Percentiles rank a stretch among this genome's conserved stretches.
Evolutionary conservation across 2,329 filamentous ascomycete species (phyloP).

Genomic region (Uncinocarpus reesii): DNA sequence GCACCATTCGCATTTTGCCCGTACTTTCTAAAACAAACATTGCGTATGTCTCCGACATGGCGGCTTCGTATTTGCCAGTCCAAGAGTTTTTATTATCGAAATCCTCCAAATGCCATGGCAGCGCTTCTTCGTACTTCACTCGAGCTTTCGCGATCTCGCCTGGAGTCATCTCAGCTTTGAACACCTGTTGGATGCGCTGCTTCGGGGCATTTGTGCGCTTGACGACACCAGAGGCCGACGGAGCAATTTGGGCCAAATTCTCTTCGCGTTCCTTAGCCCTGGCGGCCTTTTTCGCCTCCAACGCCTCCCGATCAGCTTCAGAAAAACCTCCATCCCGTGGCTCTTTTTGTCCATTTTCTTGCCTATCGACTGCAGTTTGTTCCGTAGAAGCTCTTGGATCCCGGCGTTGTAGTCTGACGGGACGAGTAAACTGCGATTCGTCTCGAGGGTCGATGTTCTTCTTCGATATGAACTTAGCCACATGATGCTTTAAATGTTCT

Average conservation of each 20-base stretch:
- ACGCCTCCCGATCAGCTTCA: slow-evolving; percentile 53
- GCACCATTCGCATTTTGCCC: slow-evolving; percentile 69
- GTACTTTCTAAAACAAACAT: slow-evolving; percentile 66
- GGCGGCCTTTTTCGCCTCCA: slow-evolving; percentile 56
- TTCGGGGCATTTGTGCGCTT: slow-evolving; percentile 56
- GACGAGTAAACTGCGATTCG: slow-evolving; percentile 72
- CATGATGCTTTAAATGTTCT: slow-evolving; percentile 72
- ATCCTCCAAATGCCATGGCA: slow-evolving; percentile 95
- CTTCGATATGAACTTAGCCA: slow-evolving; percentile 67
- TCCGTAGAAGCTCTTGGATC: slow-evolving; percentile 57
- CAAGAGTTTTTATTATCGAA: slow-evolving; percentile 91
- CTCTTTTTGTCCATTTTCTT: slow-evolving; percentile 44
- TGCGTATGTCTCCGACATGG: slow-evolving; percentile 69
- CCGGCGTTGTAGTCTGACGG: slow-evolving; percentile 78
- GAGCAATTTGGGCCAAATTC: slow-evolving; percentile 87
- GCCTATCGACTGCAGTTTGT: slow-evolving; percentile 30
- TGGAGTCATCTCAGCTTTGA: slow-evolving; percentile 64
- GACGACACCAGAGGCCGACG: slow-evolving; percentile 58
- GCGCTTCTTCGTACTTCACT: slow-evolving; percentile 78
- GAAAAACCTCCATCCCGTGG: slow-evolving; percentile 44
- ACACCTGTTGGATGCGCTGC: slow-evolving; percentile 80
- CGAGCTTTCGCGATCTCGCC: slow-evolving; percentile 58
- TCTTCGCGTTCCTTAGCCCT: slow-evolving; percentile 76
- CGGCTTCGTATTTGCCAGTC: slow-evolving; percentile 83
- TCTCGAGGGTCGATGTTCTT: slow-evolving; percentile 58